phyloP scores from a whole-genome alignment of 2,329 filamentous ascomycete genomes.

The Colletotrichum eleusines region DNA sequence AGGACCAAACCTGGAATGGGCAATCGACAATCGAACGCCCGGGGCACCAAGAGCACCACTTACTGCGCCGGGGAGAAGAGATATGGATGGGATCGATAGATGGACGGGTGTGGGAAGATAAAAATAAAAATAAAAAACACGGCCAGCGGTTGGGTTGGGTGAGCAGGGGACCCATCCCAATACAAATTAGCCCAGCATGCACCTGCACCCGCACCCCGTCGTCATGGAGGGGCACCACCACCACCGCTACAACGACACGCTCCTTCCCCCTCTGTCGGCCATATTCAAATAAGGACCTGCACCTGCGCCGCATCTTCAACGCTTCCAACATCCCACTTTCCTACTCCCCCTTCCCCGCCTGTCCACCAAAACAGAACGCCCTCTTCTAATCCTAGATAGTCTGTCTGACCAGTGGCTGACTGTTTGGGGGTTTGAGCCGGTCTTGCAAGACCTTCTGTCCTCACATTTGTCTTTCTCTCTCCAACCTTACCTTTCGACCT shows the following conservation, averaged over 20 bases:
- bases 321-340: constrained; percentile 34
- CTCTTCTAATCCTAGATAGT: constrained; percentile 10
- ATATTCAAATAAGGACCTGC: constrained; percentile 42
- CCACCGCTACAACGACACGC: not conserved
- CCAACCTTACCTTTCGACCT: constrained; percentile 6
- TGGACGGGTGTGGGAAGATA: not conserved
- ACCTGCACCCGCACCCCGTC: constrained; percentile 25
- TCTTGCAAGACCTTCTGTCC: constrained; percentile 10
- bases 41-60: constrained; percentile 9
- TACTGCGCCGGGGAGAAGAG: constrained; percentile 1
- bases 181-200: constrained; percentile 21
- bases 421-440: not conserved
- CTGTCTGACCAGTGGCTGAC: constrained; percentile 13
- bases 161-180: not conserved
- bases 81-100: no score
- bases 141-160: constrained; percentile 1
- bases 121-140: constrained; percentile 3
- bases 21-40: constrained; percentile 28
- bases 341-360: constrained; percentile 23
- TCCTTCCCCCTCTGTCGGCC: constrained; percentile 5
- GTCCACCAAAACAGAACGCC: constrained; percentile 30
- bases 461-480: not conserved
- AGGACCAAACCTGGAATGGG: constrained; percentile 24
- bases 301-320: constrained; percentile 40
- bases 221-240: constrained; percentile 38